These are phyloP conservation scores for Cyberlindnera samutprakarnensis DNA, from an alignment of 805 yeast genomes.

Conservation along the genomic window DNA sequence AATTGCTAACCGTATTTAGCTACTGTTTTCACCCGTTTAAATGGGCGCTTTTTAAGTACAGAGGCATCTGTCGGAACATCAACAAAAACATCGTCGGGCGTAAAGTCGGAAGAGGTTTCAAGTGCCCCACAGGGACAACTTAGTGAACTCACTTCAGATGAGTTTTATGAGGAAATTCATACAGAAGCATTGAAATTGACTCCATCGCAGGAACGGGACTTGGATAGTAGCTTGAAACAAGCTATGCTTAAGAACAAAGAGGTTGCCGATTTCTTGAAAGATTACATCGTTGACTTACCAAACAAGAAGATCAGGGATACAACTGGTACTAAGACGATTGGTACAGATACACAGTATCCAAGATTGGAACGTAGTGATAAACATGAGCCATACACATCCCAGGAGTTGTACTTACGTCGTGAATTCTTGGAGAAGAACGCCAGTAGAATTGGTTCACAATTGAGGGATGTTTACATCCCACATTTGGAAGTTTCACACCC, in stretches of 20 bases:
- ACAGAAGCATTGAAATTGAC: constrained; percentile 13
- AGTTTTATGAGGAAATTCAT: constrained; percentile 14
- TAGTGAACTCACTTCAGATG: constrained; percentile 5
- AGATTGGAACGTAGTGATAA: constrained; percentile 52
- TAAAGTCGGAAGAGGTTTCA: too few species aligned
- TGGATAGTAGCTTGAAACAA: constrained; percentile 16
- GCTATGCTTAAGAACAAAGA: constrained; percentile 17
- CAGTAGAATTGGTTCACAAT: constrained; percentile 56
- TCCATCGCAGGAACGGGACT: constrained; percentile 8
- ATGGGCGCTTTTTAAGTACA: background rate
- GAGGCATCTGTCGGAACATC: background rate
- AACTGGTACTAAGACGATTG: background rate
- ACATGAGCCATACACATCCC: constrained; percentile 61
- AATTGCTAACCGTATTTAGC: too few species aligned
- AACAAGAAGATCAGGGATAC: constrained; percentile 10
- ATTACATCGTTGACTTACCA: constrained; percentile 13
- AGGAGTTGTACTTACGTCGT: constrained; percentile 73
- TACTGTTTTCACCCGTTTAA: background rate
- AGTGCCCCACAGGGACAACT: too few species aligned
- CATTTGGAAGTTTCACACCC: constrained; percentile 60
- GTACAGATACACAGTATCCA: constrained; percentile 36
- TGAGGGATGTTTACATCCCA: constrained; percentile 60
- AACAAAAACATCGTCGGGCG: too few species aligned
- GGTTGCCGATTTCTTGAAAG: constrained; percentile 14
- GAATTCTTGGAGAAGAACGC: constrained; percentile 48